phyloP scores from a whole-genome alignment of 1,284 basidiomycete species.

The Apiotrichum montevideense region DNA sequence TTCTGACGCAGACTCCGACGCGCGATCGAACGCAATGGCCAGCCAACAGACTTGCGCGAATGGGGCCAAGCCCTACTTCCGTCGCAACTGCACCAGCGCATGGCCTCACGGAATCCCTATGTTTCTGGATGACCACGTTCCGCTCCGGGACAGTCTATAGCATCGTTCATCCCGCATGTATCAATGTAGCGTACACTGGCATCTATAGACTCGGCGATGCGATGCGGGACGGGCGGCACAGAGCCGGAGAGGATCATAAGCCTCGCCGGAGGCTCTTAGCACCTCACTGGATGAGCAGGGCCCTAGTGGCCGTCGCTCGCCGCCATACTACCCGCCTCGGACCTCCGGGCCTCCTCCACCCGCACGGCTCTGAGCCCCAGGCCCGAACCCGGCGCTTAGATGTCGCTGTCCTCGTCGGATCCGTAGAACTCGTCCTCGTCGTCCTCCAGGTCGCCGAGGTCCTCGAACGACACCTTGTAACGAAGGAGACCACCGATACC shows the following conservation, averaged over 20 bases:
- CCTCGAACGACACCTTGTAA: slow-evolving; percentile 91
- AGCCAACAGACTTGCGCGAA: slow-evolving; percentile 20
- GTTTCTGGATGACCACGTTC: neutral
- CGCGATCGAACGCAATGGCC: slow-evolving; percentile 19
- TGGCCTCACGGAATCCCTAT: neutral
- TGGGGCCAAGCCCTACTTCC: slow-evolving; percentile 21
- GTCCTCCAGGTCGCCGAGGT: slow-evolving; percentile 62
- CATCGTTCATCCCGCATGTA: no score
- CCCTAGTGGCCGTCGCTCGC: neutral
- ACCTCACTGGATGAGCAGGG: no score
- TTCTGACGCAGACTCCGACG: slow-evolving; percentile 13
- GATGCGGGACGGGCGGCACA: no score
- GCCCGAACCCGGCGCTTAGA: slow-evolving; percentile 1
- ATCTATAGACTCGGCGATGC: slow-evolving; percentile 1
- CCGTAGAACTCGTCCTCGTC: slow-evolving; percentile 50
- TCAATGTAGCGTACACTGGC: neutral
- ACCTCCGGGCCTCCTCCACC: neutral
- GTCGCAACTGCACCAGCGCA: neutral
- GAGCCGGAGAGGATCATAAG: no score
- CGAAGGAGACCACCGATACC: slow-evolving; percentile 88
- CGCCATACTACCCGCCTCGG: neutral
- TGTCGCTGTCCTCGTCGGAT: slow-evolving; percentile 43
- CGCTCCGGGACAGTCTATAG: neutral
- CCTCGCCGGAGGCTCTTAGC: no score
- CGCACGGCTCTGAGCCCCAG: neutral